Conservation (phyloP, 2,329 filamentous ascomycete species). For the Hawksworthiomyces lignivorus region DNA sequence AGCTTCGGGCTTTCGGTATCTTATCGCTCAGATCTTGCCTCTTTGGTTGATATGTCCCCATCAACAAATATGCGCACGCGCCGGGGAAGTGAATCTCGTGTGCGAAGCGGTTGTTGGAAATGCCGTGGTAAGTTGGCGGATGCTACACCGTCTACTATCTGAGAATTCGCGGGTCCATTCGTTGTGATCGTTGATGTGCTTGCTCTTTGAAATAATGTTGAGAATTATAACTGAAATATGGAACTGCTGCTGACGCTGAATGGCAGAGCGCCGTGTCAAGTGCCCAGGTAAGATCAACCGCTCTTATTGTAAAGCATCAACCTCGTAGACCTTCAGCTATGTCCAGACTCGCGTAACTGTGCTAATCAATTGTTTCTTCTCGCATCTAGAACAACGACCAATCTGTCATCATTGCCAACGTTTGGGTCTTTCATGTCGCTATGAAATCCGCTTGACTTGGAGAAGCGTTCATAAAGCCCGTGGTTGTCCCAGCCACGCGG, state of each 20-base stretch:
- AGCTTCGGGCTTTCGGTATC: no score
- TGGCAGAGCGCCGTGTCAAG: conserved; percentile 4
- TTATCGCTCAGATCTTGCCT: not conserved
- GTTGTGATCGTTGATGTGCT: no score
- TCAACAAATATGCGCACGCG: not conserved
- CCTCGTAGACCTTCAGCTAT: no score
- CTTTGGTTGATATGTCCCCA: not conserved
- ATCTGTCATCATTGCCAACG: conserved; percentile 2
- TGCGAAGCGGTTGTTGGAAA: conserved; percentile 4
- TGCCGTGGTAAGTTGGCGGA: not conserved
- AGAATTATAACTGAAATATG: not conserved
- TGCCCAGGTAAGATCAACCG: not conserved
- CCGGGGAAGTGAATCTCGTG: not conserved
- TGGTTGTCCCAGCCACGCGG: no score
- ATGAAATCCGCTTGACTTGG: conserved; percentile 2
- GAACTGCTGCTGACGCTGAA: not conserved
- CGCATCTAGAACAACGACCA: not conserved
- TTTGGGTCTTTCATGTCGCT: not conserved
- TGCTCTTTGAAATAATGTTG: no score
- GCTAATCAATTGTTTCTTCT: not conserved
- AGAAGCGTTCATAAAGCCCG: not conserved
- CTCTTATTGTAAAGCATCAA: no score
- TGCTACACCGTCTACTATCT: no score
- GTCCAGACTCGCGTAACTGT: no score
- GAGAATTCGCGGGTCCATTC: no score